Evolutionary conservation across 129 eudicot genomes (phyloP).

Genomic region (Pseudognaphalium luteoalbum): DNA sequence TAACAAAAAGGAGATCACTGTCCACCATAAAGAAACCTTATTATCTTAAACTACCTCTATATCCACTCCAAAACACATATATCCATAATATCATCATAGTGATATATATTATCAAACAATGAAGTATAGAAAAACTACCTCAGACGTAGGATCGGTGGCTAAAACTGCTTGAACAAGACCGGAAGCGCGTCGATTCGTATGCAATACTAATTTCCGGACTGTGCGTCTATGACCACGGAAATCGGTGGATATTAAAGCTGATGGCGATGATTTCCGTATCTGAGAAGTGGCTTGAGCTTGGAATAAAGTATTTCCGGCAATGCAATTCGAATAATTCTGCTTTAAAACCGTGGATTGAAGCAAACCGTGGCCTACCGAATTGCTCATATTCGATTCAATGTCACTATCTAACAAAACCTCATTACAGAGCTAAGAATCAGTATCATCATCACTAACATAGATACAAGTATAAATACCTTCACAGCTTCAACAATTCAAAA

Average conservation of each 20-base stretch:
- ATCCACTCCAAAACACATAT: not conserved
- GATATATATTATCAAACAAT: not conserved
- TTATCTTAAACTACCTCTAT: not conserved
- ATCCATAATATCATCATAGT: not conserved
- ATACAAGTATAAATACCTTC: not conserved
- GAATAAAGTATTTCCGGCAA: constrained; percentile 54
- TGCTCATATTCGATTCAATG: constrained; percentile 57
- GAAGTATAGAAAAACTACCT: constrained; percentile 43
- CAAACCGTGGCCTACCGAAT: constrained; percentile 61
- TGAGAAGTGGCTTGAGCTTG: constrained; percentile 62
- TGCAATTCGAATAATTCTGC: constrained; percentile 41
- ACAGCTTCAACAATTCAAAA: not conserved
- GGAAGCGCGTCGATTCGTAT: constrained; percentile 33
- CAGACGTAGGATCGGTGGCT: constrained; percentile 59
- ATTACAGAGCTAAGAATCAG: constrained; percentile 32
- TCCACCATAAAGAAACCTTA: constrained; percentile 6
- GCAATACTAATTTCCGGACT: constrained; percentile 30
- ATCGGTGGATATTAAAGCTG: constrained; percentile 46
- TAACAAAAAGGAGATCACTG: constrained; percentile 17
- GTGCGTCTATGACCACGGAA: constrained; percentile 51
- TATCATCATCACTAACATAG: not conserved
- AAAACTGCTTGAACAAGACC: constrained; percentile 57
- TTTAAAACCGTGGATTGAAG: constrained; percentile 52
- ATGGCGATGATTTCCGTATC: constrained; percentile 42
- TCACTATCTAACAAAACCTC: constrained; percentile 37